These are phyloP conservation scores for Nakazawaea wickerhamii DNA, from an alignment of 805 yeast genomes.

Conservation along the genomic window DNA sequence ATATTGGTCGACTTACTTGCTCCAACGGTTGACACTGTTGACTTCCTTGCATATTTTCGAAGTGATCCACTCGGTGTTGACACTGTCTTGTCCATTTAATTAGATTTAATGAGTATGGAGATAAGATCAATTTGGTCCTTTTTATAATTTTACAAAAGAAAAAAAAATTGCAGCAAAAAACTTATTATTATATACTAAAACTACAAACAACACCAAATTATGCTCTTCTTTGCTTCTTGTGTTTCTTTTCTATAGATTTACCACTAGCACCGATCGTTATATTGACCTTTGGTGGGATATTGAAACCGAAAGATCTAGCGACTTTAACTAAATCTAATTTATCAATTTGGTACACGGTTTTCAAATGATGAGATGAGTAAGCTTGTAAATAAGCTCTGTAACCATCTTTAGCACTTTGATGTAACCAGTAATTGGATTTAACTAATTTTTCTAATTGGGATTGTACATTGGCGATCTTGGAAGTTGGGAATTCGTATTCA, in stretches of 20 bases:
- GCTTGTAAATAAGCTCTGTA: conserved; percentile 96
- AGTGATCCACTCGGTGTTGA: not conserved
- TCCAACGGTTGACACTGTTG: not conserved
- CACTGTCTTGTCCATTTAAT: not conserved
- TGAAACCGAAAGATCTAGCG: conserved; percentile 92
- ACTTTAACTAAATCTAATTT: conserved; percentile 91
- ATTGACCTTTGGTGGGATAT: conserved; percentile 94
- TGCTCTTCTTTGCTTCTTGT: conserved; percentile 12
- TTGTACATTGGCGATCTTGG: conserved; percentile 94
- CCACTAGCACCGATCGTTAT: conserved; percentile 94
- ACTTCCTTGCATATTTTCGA: not conserved
- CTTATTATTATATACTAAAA: no score
- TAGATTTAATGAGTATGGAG: not conserved
- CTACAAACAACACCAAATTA: no score
- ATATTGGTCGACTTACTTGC: no score
- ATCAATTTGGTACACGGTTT: conserved; percentile 94
- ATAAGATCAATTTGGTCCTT: not conserved
- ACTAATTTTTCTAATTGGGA: conserved; percentile 87
- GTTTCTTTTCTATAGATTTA: conserved; percentile 26
- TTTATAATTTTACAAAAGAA: no score
- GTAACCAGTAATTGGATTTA: conserved; percentile 87
- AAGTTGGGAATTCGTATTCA: conserved; percentile 93
- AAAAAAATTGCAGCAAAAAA: no score
- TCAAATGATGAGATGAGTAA: conserved; percentile 92
- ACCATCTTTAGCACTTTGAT: conserved; percentile 95